These are phyloP conservation scores for Hyphodiscus sp. DNA, from an alignment of 2,329 filamentous ascomycete species.

Conservation along the genomic window DNA sequence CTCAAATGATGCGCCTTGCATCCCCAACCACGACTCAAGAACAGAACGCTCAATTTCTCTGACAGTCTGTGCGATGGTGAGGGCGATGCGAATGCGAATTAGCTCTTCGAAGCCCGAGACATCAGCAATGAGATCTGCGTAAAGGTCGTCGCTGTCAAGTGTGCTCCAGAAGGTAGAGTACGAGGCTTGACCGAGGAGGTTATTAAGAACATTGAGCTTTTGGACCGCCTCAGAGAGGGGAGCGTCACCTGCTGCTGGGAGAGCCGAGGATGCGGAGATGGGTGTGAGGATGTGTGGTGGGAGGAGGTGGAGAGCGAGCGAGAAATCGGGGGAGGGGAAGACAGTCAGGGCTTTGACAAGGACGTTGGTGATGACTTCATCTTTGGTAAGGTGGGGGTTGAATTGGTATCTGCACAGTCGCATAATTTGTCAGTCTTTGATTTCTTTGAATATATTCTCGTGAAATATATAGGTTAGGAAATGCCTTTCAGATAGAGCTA, in stretches of 20 bases:
- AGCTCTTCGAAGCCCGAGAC: slow-evolving; percentile 93
- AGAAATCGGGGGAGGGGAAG: slow-evolving; percentile 95
- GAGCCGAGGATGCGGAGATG: slow-evolving; percentile 40
- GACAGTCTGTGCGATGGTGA: slow-evolving; percentile 75
- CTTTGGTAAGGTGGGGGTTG: slow-evolving; percentile 95
- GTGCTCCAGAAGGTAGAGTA: slow-evolving; percentile 92
- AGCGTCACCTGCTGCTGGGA: slow-evolving; percentile 53
- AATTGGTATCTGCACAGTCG: slow-evolving; percentile 77
- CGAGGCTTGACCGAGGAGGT: slow-evolving; percentile 81
- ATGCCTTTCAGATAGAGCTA: slow-evolving; percentile 43
- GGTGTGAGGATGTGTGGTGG: slow-evolving; percentile 71
- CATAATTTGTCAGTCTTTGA: slow-evolving; percentile 8
- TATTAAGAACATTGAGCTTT: slow-evolving; percentile 61
- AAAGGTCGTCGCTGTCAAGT: slow-evolving; percentile 88
- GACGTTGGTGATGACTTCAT: slow-evolving; percentile 97
- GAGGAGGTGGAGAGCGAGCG: slow-evolving; percentile 87
- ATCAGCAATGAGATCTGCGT: slow-evolving; percentile 91
- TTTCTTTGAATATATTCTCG: neutral
- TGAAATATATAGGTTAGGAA: slow-evolving; percentile 3
- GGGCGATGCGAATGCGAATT: slow-evolving; percentile 82
- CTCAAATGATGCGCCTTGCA: slow-evolving; percentile 59
- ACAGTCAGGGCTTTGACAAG: slow-evolving; percentile 96
- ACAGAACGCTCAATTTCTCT: slow-evolving; percentile 63
- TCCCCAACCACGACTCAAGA: slow-evolving; percentile 69
- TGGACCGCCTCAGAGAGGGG: slow-evolving; percentile 76